Evolutionary conservation across 225 moss, liverwort and hornwort genomes (phyloP).

Genomic region (Polytrichum commune): DNA sequence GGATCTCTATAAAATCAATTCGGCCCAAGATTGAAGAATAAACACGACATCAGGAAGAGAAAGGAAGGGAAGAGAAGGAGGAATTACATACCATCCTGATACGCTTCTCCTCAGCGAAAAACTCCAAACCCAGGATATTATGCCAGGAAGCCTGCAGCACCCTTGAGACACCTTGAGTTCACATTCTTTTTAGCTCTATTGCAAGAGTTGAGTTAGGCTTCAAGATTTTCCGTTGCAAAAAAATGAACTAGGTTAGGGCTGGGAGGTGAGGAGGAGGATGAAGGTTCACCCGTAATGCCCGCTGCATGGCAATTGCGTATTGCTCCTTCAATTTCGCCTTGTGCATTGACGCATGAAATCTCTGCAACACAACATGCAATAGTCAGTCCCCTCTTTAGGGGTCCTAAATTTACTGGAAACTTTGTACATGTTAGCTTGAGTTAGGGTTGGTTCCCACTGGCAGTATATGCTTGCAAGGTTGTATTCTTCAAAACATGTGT

Average conservation of each 20-base stretch:
- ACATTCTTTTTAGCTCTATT: no score
- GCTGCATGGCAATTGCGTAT: slow-evolving; percentile 41
- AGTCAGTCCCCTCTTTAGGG: no score
- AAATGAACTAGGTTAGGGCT: background rate
- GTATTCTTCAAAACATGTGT: no score
- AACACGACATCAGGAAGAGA: background rate
- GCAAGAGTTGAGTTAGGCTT: no score
- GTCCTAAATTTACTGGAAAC: no score
- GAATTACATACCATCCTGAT: slow-evolving; percentile 11
- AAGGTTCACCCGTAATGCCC: slow-evolving; percentile 33
- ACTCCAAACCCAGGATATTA: slow-evolving; percentile 32
- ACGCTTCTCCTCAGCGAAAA: slow-evolving; percentile 18
- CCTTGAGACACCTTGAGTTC: background rate
- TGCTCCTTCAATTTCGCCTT: slow-evolving; percentile 27
- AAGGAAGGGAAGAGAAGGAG: background rate
- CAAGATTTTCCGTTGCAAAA: background rate
- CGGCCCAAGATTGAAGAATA: background rate
- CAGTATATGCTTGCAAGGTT: no score
- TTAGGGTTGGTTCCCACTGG: no score
- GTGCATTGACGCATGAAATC: slow-evolving; percentile 36
- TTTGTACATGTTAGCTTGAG: no score
- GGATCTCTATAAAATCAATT: no score
- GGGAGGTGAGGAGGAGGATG: background rate
- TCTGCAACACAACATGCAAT: slow-evolving; percentile 13
- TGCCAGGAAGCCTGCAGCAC: slow-evolving; percentile 45